Evolutionary conservation across 352 stramenopile species (phyloP).

Genomic region (Pythium aristosporum): DNA sequence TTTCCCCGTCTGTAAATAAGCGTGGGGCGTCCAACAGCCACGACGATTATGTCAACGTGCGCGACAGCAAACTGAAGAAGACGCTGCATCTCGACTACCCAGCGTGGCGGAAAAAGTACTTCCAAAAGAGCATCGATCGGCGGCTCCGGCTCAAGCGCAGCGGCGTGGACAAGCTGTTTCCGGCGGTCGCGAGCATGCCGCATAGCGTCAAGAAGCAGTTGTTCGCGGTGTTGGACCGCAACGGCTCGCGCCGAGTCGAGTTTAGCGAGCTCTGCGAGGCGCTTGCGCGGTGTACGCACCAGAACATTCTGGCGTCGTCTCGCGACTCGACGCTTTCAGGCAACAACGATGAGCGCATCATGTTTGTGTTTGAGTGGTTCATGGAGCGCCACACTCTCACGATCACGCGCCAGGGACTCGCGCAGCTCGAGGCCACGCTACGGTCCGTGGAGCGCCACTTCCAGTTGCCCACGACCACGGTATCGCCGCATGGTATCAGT

Average conservation of each 20-base stretch:
- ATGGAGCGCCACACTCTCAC: slow-evolving; percentile 27
- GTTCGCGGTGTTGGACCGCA: slow-evolving; percentile 51
- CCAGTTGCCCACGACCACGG: slow-evolving; percentile 19
- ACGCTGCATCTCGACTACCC: slow-evolving; percentile 26
- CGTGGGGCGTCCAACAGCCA: background rate
- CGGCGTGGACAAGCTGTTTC: slow-evolving; percentile 61
- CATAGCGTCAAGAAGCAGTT: slow-evolving; percentile 35
- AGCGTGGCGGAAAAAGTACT: slow-evolving; percentile 41
- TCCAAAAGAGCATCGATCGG: slow-evolving; percentile 38
- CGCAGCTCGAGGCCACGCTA: slow-evolving; percentile 37
- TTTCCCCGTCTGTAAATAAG: background rate
- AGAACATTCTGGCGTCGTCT: background rate
- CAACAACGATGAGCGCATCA: slow-evolving; percentile 26
- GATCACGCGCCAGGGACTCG: slow-evolving; percentile 34
- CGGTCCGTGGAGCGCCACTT: slow-evolving; percentile 16
- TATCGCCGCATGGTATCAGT: background rate
- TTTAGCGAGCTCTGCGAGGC: slow-evolving; percentile 69
- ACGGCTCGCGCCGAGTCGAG: slow-evolving; percentile 43
- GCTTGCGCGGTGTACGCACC: slow-evolving; percentile 39
- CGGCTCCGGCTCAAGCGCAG: slow-evolving; percentile 44
- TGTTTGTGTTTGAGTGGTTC: slow-evolving; percentile 70
- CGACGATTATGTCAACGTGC: slow-evolving; percentile 23
- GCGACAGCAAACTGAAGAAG: slow-evolving; percentile 18
- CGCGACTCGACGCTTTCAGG: background rate
- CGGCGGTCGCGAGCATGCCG: slow-evolving; percentile 35